Conservation (phyloP, 441 rosid species). For the Macaranga tanarius region DNA sequence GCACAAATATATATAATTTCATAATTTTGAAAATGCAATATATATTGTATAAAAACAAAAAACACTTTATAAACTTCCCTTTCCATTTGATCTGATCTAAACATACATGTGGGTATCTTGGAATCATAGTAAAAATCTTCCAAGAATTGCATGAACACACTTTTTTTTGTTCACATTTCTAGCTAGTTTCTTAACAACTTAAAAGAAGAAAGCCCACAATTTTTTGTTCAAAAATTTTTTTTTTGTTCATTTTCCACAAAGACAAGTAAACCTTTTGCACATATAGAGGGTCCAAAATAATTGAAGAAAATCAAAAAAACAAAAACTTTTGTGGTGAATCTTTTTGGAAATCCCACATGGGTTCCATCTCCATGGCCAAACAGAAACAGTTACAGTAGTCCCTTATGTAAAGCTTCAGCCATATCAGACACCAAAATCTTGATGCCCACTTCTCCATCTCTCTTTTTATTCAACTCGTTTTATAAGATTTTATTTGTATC, state of each 20-base stretch:
- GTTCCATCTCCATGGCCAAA: not conserved
- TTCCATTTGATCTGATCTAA: not conserved
- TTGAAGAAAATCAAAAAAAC: slow-evolving; percentile 18
- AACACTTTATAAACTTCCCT: not conserved
- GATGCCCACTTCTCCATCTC: slow-evolving; percentile 20
- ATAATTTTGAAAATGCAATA: not conserved
- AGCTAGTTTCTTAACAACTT: not conserved
- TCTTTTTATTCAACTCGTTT: slow-evolving; percentile 17
- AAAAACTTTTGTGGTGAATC: slow-evolving; percentile 8
- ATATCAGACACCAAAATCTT: slow-evolving; percentile 29
- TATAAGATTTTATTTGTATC: slow-evolving; percentile 8
- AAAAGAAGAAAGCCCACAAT: not conserved
- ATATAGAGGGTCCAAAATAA: slow-evolving; percentile 7
- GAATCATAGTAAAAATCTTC: not conserved
- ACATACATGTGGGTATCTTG: not conserved
- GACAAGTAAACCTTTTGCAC: slow-evolving; percentile 15
- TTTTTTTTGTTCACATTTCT: not conserved
- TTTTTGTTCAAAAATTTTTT: not conserved
- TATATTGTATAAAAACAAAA: not conserved
- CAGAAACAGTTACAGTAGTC: too few species aligned
- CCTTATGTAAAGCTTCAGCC: not conserved
- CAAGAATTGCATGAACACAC: not conserved
- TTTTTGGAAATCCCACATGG: not conserved
- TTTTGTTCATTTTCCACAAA: slow-evolving; percentile 23
- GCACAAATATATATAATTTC: too few species aligned